Conservation (phyloP, 148 eudicot species). For the Vaccinium corymbosum region DNA sequence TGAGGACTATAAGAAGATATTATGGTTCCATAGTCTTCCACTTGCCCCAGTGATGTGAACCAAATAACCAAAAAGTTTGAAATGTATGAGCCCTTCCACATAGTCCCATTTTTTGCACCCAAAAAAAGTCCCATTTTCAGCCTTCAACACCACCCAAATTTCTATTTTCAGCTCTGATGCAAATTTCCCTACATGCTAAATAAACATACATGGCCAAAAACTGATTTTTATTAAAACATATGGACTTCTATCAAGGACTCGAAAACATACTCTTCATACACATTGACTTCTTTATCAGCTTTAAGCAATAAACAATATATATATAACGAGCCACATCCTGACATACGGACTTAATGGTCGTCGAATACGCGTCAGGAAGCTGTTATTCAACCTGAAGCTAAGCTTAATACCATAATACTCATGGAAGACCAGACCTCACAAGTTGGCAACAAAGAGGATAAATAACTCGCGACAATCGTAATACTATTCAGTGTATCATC, state of each 20-base stretch:
- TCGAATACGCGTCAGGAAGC: neutral
- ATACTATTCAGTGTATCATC: neutral
- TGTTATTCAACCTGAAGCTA: neutral
- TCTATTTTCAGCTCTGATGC: neutral
- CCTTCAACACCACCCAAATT: neutral
- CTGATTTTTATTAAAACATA: neutral
- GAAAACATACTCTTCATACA: neutral
- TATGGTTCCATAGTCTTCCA: neutral
- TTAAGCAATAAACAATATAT: neutral
- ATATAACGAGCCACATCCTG: neutral
- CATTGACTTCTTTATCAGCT: neutral
- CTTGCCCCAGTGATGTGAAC: neutral
- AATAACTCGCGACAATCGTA: neutral
- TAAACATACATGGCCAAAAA: neutral
- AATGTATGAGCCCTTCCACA: neutral
- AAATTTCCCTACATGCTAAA: neutral
- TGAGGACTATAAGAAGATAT: neutral
- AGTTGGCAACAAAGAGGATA: conserved; percentile 1
- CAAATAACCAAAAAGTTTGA: neutral
- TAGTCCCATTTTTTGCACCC: neutral
- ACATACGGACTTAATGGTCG: neutral
- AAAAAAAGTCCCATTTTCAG: neutral
- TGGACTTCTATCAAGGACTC: conserved; percentile 2
- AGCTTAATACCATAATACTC: conserved; percentile 1
- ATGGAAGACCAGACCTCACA: neutral